phyloP scores from a whole-genome alignment of 305 asterid species.

The Solanum hybrid region DNA sequence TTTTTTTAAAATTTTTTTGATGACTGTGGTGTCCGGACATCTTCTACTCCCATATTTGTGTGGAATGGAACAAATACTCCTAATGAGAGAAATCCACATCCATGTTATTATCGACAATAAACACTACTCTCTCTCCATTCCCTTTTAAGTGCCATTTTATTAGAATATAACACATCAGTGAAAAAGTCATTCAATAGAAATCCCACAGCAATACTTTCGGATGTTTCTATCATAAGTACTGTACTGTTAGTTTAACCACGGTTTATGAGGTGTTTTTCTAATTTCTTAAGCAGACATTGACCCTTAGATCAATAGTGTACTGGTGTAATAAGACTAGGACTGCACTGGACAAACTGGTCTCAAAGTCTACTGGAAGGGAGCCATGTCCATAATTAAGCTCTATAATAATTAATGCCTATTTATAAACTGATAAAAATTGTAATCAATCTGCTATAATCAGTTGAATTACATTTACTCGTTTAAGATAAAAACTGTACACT shows the following conservation, averaged over 20 bases:
- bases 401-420: not conserved
- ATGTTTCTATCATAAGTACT: not conserved
- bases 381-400: not conserved
- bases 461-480: not conserved
- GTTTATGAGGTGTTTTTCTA: not conserved
- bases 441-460: not conserved
- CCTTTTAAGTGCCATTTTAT: not conserved
- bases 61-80: not conserved
- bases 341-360: not conserved
- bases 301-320: not conserved
- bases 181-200: not conserved
- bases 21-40: not conserved
- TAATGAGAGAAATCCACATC: not conserved
- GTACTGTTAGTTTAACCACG: not conserved
- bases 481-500: not conserved
- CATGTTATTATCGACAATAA: not conserved
- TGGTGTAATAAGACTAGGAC: not conserved
- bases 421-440: not conserved
- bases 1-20: not conserved
- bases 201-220: not conserved
- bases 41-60: not conserved
- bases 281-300: not conserved
- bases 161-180: not conserved
- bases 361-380: not conserved
- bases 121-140: not conserved